These are phyloP conservation scores for Pseudogymnoascus sp. DNA, from an alignment of 2,329 filamentous ascomycete genomes.

Conservation along the genomic window DNA sequence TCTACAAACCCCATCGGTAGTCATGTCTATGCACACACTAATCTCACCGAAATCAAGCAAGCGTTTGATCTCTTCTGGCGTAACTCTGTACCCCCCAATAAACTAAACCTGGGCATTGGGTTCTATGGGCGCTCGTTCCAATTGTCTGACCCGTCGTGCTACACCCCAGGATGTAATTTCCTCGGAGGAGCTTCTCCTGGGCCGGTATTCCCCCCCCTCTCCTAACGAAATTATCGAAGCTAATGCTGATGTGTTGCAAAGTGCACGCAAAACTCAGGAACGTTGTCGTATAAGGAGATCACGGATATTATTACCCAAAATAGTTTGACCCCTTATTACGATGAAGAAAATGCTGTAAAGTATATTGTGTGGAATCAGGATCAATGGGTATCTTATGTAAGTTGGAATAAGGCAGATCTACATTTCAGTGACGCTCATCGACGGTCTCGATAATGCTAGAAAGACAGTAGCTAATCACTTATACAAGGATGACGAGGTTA, in stretches of 20 bases:
- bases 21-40: slow-evolving; percentile 13
- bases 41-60: slow-evolving; percentile 13
- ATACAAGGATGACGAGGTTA: slow-evolving; percentile 23
- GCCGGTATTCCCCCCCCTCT: not conserved
- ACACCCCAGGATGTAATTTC: slow-evolving; percentile 12
- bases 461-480: slow-evolving; percentile 23
- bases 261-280: slow-evolving; percentile 27
- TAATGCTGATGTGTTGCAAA: slow-evolving; percentile 17
- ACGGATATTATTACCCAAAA: slow-evolving; percentile 22
- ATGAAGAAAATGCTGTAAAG: slow-evolving; percentile 27
- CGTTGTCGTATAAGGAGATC: slow-evolving; percentile 33
- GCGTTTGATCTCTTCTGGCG: slow-evolving; percentile 15
- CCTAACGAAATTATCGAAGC: not conserved
- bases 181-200: slow-evolving; percentile 10
- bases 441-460: not conserved
- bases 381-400: slow-evolving; percentile 33
- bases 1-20: slow-evolving; percentile 2
- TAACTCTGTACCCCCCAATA: slow-evolving; percentile 9
- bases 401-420: not conserved
- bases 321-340: slow-evolving; percentile 15
- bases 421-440: not conserved
- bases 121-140: slow-evolving; percentile 15
- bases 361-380: slow-evolving; percentile 30
- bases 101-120: slow-evolving; percentile 12
- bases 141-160: slow-evolving; percentile 9